Base-by-base conservation (phyloP, 192 early-diverging fungal species). In the Backusella tarrabulga region DNA sequence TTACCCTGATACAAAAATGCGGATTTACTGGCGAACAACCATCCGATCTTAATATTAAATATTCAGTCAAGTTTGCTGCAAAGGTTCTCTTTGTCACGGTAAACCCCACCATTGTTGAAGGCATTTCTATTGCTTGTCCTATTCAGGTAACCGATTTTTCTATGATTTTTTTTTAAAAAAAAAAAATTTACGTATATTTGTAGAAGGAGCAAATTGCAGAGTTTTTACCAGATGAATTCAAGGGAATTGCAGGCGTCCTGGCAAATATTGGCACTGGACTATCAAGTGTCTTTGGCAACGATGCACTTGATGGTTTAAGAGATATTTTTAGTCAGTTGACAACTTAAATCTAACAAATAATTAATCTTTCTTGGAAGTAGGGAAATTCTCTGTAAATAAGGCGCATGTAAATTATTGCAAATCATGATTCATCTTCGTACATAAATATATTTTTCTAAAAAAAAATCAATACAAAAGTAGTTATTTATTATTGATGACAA, bases 21-120 rank as follows among this genome's bases (percentile, higher is more conserved):
- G 87, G 87, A 32, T 15, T 80, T 11, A 42, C 71, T 23, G 87
- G 87, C 40, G 67, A 69, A 2, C 9, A 26, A 0, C 56, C 34
- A 21, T 66, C 75, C 0, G 50, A 81, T 12, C 42, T 89, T 17
- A 72, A 75, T 17, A 83, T 89, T 67, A 78, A 87, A 77, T 89
- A 89, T 56, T 80, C 76, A 17, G 77, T 89, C 41, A 77, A 75
- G 17, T 56, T 89, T 34, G 75, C 74, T 15, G 79, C 87, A 17
- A 82, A 76, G 73, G 83, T 86, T 17, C 72, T 89, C 26, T 75
- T 81, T 8, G 72, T 89, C 50, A 66, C 73, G 32, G 71, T 87
- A 11, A 76, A 75, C 12, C 83, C 82, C 23, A 83, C 82, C 14
- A 80, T 85, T 23, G 76, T 67, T n/a, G 76, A 77, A 41, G 69